Evolutionary conservation across 768 basidiomycete genomes (phyloP).

Genomic region (Collybiopsis luxurians): DNA sequence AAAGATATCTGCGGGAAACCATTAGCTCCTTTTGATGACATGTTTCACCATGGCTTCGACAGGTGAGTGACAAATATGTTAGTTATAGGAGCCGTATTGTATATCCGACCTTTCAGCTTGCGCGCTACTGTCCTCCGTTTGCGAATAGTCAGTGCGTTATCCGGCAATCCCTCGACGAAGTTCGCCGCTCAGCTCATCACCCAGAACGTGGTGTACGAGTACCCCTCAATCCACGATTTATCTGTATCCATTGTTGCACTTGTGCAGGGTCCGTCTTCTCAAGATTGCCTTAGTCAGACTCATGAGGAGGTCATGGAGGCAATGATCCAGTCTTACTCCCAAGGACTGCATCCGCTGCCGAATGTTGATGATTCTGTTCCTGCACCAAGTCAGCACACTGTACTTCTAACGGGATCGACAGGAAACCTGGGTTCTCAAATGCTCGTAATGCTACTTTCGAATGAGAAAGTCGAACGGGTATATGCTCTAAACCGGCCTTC

Average conservation of each 20-base stretch:
- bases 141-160: constrained; percentile 32
- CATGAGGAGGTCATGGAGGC: constrained; percentile 24
- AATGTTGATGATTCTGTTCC: neutral
- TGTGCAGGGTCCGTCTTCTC: neutral
- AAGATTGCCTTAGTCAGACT: constrained; percentile 2
- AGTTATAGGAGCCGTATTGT: constrained; percentile 14
- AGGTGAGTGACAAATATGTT: constrained; percentile 11
- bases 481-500: constrained; percentile 11
- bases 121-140: constrained; percentile 26
- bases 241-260: constrained; percentile 15
- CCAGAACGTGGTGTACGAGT: constrained; percentile 20
- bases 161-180: constrained; percentile 11
- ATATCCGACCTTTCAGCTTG: constrained; percentile 14
- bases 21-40: neutral
- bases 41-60: neutral
- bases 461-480: constrained; percentile 16
- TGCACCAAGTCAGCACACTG: neutral
- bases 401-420: constrained; percentile 19
- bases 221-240: constrained; percentile 23
- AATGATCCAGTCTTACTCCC: constrained; percentile 37
- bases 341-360: neutral
- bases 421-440: constrained; percentile 36
- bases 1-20: neutral
- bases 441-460: constrained; percentile 24
- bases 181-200: constrained; percentile 14